phyloP scores from a whole-genome alignment of 805 yeast genomes.

The Zygoascus biomembranicola region DNA sequence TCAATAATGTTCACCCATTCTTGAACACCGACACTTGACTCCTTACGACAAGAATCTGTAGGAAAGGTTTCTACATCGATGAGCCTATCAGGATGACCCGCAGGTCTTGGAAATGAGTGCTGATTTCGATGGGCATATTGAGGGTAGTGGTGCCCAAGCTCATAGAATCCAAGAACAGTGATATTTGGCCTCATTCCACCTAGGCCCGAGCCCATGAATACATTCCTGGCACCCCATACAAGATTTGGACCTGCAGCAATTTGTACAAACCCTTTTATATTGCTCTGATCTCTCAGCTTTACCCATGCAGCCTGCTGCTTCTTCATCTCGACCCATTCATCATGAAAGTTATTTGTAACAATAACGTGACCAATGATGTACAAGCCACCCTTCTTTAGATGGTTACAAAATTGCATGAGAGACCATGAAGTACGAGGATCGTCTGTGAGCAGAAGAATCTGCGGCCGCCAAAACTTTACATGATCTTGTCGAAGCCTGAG shows the following conservation, averaged over 20 bases:
- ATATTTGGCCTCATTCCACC: slow-evolving; percentile 98
- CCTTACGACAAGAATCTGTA: slow-evolving; percentile 71
- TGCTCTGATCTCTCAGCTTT: slow-evolving; percentile 65
- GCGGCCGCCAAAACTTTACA: slow-evolving; percentile 98
- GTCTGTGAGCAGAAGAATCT: slow-evolving; percentile 77
- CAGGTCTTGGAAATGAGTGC: slow-evolving; percentile 12
- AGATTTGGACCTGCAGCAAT: slow-evolving; percentile 79
- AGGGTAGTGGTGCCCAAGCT: slow-evolving; percentile 35
- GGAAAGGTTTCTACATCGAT: slow-evolving; percentile 46
- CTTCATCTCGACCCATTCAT: slow-evolving; percentile 57
- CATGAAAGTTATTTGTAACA: slow-evolving; percentile 52
- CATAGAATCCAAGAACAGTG: slow-evolving; percentile 84
- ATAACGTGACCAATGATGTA: slow-evolving; percentile 90
- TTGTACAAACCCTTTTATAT: slow-evolving; percentile 90
- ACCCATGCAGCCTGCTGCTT: slow-evolving; percentile 77
- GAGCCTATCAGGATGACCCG: not conserved
- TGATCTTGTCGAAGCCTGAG: slow-evolving; percentile 80
- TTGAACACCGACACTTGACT: slow-evolving; percentile 55
- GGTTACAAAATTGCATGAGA: slow-evolving; percentile 85
- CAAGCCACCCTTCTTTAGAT: slow-evolving; percentile 90
- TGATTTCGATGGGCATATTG: slow-evolving; percentile 11
- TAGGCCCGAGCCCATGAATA: slow-evolving; percentile 86
- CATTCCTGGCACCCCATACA: slow-evolving; percentile 93
- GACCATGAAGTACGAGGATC: slow-evolving; percentile 92
- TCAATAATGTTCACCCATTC: slow-evolving; percentile 93